Evolutionary conservation across 2,329 filamentous ascomycete genomes (phyloP).

Genomic region (Neofusicoccum sp.): DNA sequence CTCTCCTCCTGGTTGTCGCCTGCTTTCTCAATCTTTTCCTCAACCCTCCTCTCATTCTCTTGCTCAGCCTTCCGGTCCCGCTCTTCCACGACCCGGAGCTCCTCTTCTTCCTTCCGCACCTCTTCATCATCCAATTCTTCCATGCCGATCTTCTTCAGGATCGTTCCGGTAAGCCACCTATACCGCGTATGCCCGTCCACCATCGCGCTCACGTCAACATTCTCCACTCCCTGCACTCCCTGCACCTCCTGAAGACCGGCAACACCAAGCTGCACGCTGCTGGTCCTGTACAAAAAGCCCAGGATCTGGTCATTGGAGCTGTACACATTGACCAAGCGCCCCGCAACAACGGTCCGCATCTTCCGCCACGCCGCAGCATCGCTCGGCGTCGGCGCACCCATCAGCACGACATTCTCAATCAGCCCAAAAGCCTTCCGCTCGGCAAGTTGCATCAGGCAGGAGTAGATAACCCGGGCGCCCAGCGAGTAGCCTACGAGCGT

Average conservation of each 20-base stretch:
- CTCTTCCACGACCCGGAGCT: constrained; percentile 47
- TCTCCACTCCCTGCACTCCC: constrained; percentile 66
- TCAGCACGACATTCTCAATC: constrained; percentile 79
- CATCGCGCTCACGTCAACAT: constrained; percentile 55
- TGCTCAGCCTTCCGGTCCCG: constrained; percentile 45
- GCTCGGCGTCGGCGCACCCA: constrained; percentile 79
- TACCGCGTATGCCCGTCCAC: constrained; percentile 56
- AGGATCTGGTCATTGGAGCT: constrained; percentile 86
- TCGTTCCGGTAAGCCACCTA: constrained; percentile 53
- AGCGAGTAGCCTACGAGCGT: constrained; percentile 81
- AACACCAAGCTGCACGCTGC: constrained; percentile 78
- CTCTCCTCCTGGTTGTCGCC: not conserved
- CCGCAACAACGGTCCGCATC: constrained; percentile 76
- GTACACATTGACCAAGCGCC: constrained; percentile 84
- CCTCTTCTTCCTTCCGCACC: constrained; percentile 51
- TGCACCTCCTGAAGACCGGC: constrained; percentile 78
- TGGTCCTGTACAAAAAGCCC: constrained; percentile 83
- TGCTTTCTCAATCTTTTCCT: not conserved
- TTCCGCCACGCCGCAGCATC: constrained; percentile 72
- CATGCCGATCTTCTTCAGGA: constrained; percentile 56
- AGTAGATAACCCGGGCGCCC: constrained; percentile 79
- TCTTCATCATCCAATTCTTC: constrained; percentile 53
- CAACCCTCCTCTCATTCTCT: constrained; percentile 39
- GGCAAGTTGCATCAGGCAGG: constrained; percentile 75
- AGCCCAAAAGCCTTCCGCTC: constrained; percentile 80